A percentile compares a stretch with the other conserved stretches of the same genome.
phyloP scores from a whole-genome alignment of 257 asterid genomes.

The Nicotiana noctiflora region DNA sequence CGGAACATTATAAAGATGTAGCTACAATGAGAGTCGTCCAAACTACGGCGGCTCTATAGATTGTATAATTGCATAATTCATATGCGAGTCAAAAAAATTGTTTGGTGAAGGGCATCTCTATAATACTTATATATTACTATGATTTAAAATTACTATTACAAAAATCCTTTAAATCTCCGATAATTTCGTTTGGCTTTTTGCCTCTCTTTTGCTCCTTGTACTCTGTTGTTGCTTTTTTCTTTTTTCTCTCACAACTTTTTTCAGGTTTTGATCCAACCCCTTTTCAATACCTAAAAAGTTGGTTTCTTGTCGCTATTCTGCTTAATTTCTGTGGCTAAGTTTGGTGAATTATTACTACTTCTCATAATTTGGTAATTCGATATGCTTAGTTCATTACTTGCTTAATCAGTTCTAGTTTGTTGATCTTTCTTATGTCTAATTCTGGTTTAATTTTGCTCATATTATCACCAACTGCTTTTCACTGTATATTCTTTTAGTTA shows the following conservation, averaged over 20 bases:
- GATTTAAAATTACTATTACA: not conserved
- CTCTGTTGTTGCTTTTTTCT: not conserved
- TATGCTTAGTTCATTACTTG: not conserved
- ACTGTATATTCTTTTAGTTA: not conserved
- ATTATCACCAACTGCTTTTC: not conserved
- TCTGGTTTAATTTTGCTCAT: not conserved
- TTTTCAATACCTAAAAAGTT: not conserved
- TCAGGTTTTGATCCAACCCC: constrained; percentile 1
- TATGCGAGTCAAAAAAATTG: not conserved
- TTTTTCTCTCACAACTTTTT: not conserved
- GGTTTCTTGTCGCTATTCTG: not conserved
- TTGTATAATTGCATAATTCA: not conserved
- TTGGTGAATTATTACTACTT: not conserved
- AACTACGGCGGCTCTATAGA: not conserved
- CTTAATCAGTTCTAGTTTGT: not conserved
- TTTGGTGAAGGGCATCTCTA: not conserved
- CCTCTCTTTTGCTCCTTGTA: not conserved
- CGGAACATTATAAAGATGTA: not conserved
- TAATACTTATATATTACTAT: no score
- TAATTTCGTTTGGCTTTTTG: not conserved
- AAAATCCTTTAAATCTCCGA: not conserved
- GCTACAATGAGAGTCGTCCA: not conserved
- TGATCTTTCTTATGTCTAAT: not conserved
- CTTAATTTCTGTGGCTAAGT: not conserved
- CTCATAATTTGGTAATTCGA: not conserved